Base-by-base conservation (phyloP, 495 filamentous ascomycete genomes). In the Tetracladium marchalianum region DNA sequence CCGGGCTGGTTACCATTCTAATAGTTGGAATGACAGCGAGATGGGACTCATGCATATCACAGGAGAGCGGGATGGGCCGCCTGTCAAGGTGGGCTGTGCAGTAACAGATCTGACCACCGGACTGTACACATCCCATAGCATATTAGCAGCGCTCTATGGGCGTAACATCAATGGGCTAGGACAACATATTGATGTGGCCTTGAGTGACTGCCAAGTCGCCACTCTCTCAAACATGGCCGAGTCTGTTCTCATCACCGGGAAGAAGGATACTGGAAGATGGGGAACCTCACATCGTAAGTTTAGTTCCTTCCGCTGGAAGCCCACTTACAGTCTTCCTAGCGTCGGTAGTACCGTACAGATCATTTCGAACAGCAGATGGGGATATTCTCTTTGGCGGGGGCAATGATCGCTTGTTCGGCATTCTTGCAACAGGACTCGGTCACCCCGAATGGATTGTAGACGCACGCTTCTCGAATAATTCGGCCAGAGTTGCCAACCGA, bases 1-100 rank as follows among this genome's bases (percentile, higher is more conserved):
- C 22, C 9, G 4, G 10, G 31, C 41, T 43, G 41, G n/a, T n/a
- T n/a, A n/a, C n/a, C n/a, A n/a, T n/a, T 27, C 7, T 27, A 27
- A 44, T 15, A 16, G 38, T 12, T 16, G n/a, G 15, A 35, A 1
- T 27, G 22, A 18, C n/a, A 44, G 42, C 17, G 90, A 97, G 62
- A 87, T 95, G 68, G 90, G 90, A 5, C 59, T 97, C 46, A 95
- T 97, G 90, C 90, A 97, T 61, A 95, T 97, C 44, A 96, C 90
- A 0, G 90, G 90, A 13, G 70, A 73, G 37, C 67, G 86, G 48
- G 84, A 93, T 44, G 86, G 90, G 0, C 84, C 87, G 1, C 90
- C 90, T 0, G 92, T 93, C n/a, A 97, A 97, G 63, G 92, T 96
- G 3, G 90, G 90, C 7, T 90, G 95, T 11, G 90, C 90, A 5